Percentiles rank a stretch among this genome's conserved stretches.
These are phyloP conservation scores for Rhodomyrtus tomentosa DNA, from an alignment of 345 rosid species.

Conservation along the genomic window DNA sequence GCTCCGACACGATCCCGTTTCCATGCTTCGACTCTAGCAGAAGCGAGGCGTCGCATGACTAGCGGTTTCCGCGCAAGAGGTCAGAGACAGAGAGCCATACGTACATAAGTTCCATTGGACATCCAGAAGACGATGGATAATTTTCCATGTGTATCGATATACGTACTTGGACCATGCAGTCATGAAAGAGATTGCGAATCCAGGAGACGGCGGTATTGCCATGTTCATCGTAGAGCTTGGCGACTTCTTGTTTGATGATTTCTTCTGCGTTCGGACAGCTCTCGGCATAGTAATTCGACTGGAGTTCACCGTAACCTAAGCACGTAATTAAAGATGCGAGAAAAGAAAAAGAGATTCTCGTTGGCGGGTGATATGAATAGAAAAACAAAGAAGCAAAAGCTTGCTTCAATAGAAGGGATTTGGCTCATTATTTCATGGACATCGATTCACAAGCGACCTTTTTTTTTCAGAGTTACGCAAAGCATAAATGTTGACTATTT, in stretches of 20 bases:
- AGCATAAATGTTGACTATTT: background rate
- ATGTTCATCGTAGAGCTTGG: conserved; percentile 48
- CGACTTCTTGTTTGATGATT: conserved; percentile 56
- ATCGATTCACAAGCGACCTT: background rate
- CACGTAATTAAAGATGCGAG: background rate
- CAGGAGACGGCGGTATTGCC: conserved; percentile 89
- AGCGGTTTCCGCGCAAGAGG: background rate
- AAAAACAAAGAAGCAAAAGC: background rate
- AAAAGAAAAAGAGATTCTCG: background rate
- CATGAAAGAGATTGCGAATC: conserved; percentile 91
- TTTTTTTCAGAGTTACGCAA: background rate
- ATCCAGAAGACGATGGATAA: background rate
- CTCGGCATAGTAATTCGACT: conserved; percentile 42
- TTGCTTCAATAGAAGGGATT: background rate
- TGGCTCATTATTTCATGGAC: background rate
- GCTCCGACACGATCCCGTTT: conserved; percentile 47
- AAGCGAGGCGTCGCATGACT: conserved; percentile 85
- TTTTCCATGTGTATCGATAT: background rate
- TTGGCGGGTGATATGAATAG: background rate
- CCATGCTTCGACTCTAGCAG: conserved; percentile 32
- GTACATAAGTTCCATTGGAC: background rate
- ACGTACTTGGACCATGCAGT: conserved; percentile 53
- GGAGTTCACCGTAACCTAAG: conserved; percentile 42
- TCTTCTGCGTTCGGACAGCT: conserved; percentile 83
- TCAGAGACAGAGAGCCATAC: background rate